Conservation (phyloP, 2,329 filamentous ascomycete genomes). For the Sporothrix sp. region DNA sequence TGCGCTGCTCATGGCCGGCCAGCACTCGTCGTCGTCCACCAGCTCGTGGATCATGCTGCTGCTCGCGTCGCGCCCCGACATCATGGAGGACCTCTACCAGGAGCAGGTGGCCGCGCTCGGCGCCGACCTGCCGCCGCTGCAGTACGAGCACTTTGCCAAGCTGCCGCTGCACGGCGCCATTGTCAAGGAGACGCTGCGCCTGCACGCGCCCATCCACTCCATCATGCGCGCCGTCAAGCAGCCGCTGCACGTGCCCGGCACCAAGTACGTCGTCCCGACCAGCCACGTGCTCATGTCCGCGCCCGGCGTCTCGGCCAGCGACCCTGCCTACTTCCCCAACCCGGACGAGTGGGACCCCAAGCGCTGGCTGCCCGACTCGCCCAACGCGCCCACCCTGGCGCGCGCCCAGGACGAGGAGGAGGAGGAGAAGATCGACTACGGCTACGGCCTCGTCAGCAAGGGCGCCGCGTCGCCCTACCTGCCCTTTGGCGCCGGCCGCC, state of each 20-base stretch:
- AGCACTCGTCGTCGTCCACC: slow-evolving; percentile 72
- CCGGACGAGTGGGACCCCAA: slow-evolving; percentile 80
- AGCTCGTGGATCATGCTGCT: slow-evolving; percentile 68
- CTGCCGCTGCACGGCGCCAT: slow-evolving; percentile 75
- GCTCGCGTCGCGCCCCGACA: slow-evolving; percentile 58
- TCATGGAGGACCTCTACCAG: slow-evolving; percentile 60
- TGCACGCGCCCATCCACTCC: slow-evolving; percentile 89
- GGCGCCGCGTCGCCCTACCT: slow-evolving; percentile 83
- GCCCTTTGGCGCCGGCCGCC: slow-evolving; percentile 85
- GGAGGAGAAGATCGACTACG: slow-evolving; percentile 80
- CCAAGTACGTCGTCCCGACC: slow-evolving; percentile 71
- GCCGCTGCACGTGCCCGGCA: slow-evolving; percentile 74
- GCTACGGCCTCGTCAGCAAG: slow-evolving; percentile 87
- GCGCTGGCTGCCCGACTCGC: slow-evolving; percentile 67
- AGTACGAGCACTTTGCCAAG: slow-evolving; percentile 67
- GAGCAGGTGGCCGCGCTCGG: slow-evolving; percentile 72
- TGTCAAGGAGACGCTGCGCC: slow-evolving; percentile 82
- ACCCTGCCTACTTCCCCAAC: slow-evolving; percentile 69
- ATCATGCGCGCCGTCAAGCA: slow-evolving; percentile 88
- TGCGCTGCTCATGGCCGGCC: slow-evolving; percentile 72
- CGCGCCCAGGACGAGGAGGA: slow-evolving; percentile 38
- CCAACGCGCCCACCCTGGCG: slow-evolving; percentile 39
- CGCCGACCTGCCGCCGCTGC: slow-evolving; percentile 61
- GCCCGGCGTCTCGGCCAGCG: slow-evolving; percentile 68
- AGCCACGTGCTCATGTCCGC: slow-evolving; percentile 75